Percentiles rank a stretch among this genome's conserved stretches.
phyloP scores from a whole-genome alignment of 1,284 basidiomycete genomes.

The Mycosarcoma mackinlayi region DNA sequence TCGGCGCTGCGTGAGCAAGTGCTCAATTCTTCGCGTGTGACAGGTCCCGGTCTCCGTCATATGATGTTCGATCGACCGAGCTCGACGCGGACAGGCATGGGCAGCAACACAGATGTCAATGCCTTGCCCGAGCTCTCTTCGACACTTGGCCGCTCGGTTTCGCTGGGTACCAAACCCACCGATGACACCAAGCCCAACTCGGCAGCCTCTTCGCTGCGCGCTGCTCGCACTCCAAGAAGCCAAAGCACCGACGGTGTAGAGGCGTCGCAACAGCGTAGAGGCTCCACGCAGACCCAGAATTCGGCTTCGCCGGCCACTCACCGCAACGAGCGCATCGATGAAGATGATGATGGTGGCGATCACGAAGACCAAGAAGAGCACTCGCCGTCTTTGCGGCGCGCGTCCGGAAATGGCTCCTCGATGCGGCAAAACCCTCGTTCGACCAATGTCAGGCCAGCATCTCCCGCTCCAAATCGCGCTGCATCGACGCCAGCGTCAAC shows the following conservation, averaged over 20 bases:
- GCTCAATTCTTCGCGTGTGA: conserved; percentile 41
- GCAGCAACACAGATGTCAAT: conserved; percentile 17
- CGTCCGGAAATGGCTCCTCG: conserved; percentile 13
- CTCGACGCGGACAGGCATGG: conserved; percentile 32
- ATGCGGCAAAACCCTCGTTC: conserved; percentile 2
- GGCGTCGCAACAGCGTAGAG: conserved; percentile 12
- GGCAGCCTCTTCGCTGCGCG: conserved; percentile 22
- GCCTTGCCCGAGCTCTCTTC: conserved; percentile 37
- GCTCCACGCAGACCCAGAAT: conserved; percentile 17
- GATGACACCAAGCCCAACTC: conserved; percentile 28
- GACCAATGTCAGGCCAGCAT: conserved; percentile 1
- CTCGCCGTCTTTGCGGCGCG: conserved; percentile 7
- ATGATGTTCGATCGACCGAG: conserved; percentile 57
- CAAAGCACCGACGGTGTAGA: conserved; percentile 22
- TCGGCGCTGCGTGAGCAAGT: conserved; percentile 58
- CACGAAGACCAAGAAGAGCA: conserved; percentile 5
- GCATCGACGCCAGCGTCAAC: background rate
- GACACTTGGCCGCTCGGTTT: conserved; percentile 21
- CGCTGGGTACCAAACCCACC: conserved; percentile 26
- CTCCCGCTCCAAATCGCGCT: conserved; percentile 1
- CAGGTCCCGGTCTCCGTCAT: conserved; percentile 50
- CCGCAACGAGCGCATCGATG: conserved; percentile 10
- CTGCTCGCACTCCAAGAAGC: conserved; percentile 17
- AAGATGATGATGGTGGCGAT: conserved; percentile 15
- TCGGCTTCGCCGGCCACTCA: conserved; percentile 2